Evolutionary conservation across 2,329 filamentous ascomycete species (phyloP).

Genomic region (Orbilia javanica): DNA sequence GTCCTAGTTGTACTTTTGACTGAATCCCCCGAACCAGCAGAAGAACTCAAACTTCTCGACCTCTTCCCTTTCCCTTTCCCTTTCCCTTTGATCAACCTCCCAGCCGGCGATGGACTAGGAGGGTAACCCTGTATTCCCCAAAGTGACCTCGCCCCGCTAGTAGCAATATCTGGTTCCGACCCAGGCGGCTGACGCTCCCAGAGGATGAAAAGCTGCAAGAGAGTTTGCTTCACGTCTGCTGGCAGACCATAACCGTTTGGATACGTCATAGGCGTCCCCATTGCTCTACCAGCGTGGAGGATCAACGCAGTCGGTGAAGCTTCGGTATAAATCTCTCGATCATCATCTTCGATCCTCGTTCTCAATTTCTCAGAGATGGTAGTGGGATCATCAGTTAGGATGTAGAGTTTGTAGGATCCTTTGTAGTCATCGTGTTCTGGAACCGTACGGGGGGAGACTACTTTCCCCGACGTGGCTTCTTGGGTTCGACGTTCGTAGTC

Average conservation of each 20-base stretch:
- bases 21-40: background rate
- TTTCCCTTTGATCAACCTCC: background rate
- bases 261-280: background rate
- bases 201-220: background rate
- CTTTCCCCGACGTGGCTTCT: background rate
- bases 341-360: background rate
- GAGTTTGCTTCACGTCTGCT: background rate
- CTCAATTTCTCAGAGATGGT: background rate
- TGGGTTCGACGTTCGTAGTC: conserved; percentile 6
- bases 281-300: conserved; percentile 5
- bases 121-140: no score
- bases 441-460: conserved; percentile 1
- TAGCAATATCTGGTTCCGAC: background rate
- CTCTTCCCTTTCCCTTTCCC: background rate
- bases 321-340: background rate
- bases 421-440: conserved; percentile 22
- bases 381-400: background rate
- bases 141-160: background rate
- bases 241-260: background rate
- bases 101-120: background rate
- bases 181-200: background rate
- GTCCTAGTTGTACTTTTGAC: background rate
- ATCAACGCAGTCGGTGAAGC: conserved; percentile 4
- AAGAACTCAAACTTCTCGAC: background rate
- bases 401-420: background rate